Evolutionary conservation across 306 rosid genomes (phyloP), one percentile per base, ranked within the genome.

Genomic region (Dalbergia oliveri): DNA sequence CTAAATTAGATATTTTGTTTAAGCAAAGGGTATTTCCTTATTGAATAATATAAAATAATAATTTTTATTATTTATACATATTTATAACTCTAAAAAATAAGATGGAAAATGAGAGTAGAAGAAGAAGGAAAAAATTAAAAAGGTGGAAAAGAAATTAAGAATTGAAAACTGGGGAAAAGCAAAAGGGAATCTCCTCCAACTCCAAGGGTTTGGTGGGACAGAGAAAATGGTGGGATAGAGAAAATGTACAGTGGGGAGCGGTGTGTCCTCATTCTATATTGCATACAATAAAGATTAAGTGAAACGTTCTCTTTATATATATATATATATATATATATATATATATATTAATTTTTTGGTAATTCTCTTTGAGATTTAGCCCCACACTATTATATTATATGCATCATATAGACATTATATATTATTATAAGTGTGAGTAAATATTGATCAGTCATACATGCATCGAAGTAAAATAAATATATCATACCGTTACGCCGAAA

Each of bases 171-270:
- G 16, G 16, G 4, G 15, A 65, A 41, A 6, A 7, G 68, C 18
- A 66, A 70, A 57, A 57, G 31, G 85, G 88, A 88, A 82, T 84
- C 88, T 79, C 80, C 80, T 43, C 53, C 60, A 23, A 62, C 80
- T 43, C 53, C 60, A 23, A 62, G 19, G 21, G 72, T 83, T 76
- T 63, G 80, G 83, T 78, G 78, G 63, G 82, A 43, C 33, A 37
- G 37, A 47, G 50, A 39, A 47, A 51, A 57, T 31, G 77, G 34
- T 0, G 50, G 11, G 84, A 79, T 54, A 33, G 47, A 64, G 78
- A 75, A 75, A 72, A 26, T 60, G 87, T 58, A 83, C 63, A 77
- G 73, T 61, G 73, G 80, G 86, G 80, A 59, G 35, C 73, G 39
- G 23, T 19, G 67, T 47, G 64, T 5, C 69, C 33, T 49, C 34